Conservation (phyloP, 768 basidiomycete genomes). For the Punctularia strigosozonata region DNA sequence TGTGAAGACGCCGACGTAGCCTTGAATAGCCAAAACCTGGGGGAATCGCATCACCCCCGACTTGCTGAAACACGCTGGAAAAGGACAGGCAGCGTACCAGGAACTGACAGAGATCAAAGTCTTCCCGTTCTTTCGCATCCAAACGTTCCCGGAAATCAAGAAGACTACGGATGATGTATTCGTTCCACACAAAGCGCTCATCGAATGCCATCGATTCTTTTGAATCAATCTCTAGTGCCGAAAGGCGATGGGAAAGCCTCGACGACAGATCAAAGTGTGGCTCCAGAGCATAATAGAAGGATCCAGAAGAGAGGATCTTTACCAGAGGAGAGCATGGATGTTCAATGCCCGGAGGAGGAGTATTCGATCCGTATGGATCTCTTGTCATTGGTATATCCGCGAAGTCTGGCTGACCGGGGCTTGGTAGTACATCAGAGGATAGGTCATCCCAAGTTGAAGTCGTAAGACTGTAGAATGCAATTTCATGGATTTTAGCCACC, state of each 20-base stretch:
- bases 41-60: neutral
- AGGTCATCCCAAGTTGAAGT: constrained; percentile 77
- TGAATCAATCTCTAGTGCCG: constrained; percentile 30
- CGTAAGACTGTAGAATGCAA: constrained; percentile 81
- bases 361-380: constrained; percentile 33
- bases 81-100: constrained; percentile 40
- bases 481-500: constrained; percentile 77
- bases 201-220: constrained; percentile 57
- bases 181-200: constrained; percentile 91
- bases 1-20: constrained; percentile 77
- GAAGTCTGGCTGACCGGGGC: constrained; percentile 41
- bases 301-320: constrained; percentile 84
- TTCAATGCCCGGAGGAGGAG: constrained; percentile 49
- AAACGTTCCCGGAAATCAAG: constrained; percentile 81
- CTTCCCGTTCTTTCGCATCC: constrained; percentile 51
- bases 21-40: constrained; percentile 86
- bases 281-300: constrained; percentile 85
- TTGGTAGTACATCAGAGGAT: constrained; percentile 39
- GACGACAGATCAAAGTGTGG: constrained; percentile 87
- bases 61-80: constrained; percentile 1
- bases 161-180: constrained; percentile 76
- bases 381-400: constrained; percentile 28
- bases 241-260: constrained; percentile 59
- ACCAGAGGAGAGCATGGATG: constrained; percentile 86
- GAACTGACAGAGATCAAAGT: constrained; percentile 77